These are phyloP conservation scores for Mycena filopes DNA, from an alignment of 768 basidiomycete species.

Conservation along the genomic window DNA sequence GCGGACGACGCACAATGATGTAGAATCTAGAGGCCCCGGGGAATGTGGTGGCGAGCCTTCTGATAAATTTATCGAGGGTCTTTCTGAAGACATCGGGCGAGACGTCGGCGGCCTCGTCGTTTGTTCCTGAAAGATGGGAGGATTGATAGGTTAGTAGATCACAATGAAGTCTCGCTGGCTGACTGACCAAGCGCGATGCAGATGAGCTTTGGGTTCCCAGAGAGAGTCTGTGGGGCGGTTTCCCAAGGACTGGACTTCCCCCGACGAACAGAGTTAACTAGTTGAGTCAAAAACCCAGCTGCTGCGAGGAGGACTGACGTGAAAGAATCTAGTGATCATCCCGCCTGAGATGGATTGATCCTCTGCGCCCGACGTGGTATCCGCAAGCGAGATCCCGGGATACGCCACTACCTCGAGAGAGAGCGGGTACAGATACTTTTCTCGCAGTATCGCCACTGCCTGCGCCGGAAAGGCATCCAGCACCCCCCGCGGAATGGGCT, in stretches of 20 bases:
- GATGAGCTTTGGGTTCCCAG: conserved; percentile 10
- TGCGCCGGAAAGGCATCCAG: conserved; percentile 23
- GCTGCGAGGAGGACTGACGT: neutral
- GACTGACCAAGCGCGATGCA: conserved; percentile 25
- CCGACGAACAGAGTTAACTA: too few species aligned
- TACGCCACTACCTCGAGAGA: conserved; percentile 20
- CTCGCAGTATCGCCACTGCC: neutral
- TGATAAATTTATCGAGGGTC: conserved; percentile 16
- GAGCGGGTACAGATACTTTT: neutral
- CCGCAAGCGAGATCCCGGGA: conserved; percentile 19
- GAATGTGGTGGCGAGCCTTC: conserved; percentile 1
- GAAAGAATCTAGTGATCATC: conserved; percentile 23
- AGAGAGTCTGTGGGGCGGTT: neutral
- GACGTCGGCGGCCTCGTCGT: conserved; percentile 25
- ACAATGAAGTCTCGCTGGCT: neutral
- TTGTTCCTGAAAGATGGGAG: conserved; percentile 10
- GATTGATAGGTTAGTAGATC: neutral
- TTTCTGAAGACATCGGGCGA: conserved; percentile 7
- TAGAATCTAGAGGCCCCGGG: conserved; percentile 10
- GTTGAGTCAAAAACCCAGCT: too few species aligned
- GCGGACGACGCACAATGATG: conserved; percentile 4
- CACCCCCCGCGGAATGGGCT: conserved; percentile 14
- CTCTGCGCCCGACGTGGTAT: neutral
- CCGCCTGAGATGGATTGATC: neutral
- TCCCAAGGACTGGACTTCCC: conserved; percentile 11